Percentiles rank a stretch among this genome's conserved stretches.
These are phyloP conservation scores for Pluteus cervinus DNA, from an alignment of 768 basidiomycete species.

Conservation along the genomic window DNA sequence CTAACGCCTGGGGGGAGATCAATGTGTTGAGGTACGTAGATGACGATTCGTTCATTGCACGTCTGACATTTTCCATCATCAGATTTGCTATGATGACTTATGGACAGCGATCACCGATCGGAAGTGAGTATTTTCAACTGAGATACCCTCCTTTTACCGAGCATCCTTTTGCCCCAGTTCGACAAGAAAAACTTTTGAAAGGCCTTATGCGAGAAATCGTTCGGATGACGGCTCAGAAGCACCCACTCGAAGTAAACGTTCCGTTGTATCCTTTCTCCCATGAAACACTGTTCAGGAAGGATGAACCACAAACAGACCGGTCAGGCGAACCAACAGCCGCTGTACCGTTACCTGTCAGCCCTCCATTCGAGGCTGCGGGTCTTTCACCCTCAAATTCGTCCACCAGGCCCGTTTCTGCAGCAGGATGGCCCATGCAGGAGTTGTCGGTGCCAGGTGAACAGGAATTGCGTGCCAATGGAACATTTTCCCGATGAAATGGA, in stretches of 20 bases:
- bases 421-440: conserved; percentile 14
- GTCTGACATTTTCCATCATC: conserved; percentile 8
- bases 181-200: conserved; percentile 78
- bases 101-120: conserved; percentile 74
- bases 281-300: conserved; percentile 51
- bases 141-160: conserved; percentile 4
- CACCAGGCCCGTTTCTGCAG: neutral
- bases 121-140: conserved; percentile 45
- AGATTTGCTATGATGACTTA: conserved; percentile 85
- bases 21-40: conserved; percentile 64
- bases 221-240: conserved; percentile 73
- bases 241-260: conserved; percentile 73
- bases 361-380: conserved; percentile 26
- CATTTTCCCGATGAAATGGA: too few species aligned
- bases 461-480: too few species aligned
- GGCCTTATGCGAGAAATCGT: conserved; percentile 84
- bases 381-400: conserved; percentile 12
- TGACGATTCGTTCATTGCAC: neutral
- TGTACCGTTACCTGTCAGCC: conserved; percentile 33
- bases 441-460: conserved; percentile 17
- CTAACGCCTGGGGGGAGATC: conserved; percentile 83
- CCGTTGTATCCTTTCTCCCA: conserved; percentile 82
- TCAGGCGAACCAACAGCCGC: conserved; percentile 22
- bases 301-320: conserved; percentile 24
- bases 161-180: conserved; percentile 38